These are phyloP conservation scores for Theobroma grandiflorum DNA, from an alignment of 441 rosid genomes.

Conservation along the genomic window DNA sequence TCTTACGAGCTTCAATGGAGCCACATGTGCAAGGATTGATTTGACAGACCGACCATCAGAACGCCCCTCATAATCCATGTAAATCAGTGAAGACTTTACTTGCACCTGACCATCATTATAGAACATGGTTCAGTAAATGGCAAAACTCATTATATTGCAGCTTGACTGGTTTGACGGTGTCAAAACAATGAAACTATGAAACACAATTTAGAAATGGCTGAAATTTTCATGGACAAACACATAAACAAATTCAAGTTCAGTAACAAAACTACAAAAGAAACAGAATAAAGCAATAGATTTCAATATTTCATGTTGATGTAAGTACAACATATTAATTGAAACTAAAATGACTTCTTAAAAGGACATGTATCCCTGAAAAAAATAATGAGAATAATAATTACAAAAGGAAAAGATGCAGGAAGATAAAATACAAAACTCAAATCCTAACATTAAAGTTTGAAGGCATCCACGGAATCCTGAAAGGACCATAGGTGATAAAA, in stretches of 20 bases:
- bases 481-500: not conserved
- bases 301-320: constrained; percentile 13
- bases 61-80: constrained; percentile 94
- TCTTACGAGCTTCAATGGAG: constrained; percentile 95
- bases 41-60: constrained; percentile 96
- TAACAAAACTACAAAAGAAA: constrained; percentile 1
- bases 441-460: not conserved
- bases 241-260: not conserved
- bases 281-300: not conserved
- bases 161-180: constrained; percentile 5
- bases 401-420: not conserved
- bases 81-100: constrained; percentile 84
- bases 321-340: not conserved
- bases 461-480: not conserved
- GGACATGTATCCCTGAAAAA: not conserved
- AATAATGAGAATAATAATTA: not conserved
- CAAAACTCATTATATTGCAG: constrained; percentile 18
- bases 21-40: constrained; percentile 89
- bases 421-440: constrained; percentile 12
- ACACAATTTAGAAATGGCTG: not conserved
- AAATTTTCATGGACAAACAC: not conserved
- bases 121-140: constrained; percentile 27
- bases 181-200: not conserved
- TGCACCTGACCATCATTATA: constrained; percentile 67
- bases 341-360: not conserved